These are phyloP conservation scores for Anisodus acutangulus DNA, from an alignment of 257 asterid genomes.

Conservation along the genomic window DNA sequence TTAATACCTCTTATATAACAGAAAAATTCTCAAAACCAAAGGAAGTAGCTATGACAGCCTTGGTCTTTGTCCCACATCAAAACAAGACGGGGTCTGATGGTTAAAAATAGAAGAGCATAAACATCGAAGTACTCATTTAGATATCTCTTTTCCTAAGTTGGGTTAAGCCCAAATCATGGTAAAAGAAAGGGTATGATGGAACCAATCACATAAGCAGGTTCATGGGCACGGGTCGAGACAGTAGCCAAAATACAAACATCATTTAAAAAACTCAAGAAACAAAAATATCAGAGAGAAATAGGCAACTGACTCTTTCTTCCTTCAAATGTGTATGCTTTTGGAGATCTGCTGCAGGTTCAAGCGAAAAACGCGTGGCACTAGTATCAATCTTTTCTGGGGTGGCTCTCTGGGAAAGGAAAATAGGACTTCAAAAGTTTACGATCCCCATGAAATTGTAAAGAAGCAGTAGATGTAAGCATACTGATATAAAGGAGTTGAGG, in stretches of 20 bases:
- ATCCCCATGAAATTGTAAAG: constrained; percentile 29
- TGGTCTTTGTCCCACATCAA: neutral
- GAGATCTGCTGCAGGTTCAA: constrained; percentile 39
- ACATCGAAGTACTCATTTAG: neutral
- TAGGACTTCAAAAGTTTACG: constrained; percentile 38
- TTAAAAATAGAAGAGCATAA: constrained; percentile 7
- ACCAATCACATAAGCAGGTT: constrained; percentile 16
- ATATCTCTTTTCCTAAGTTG: neutral
- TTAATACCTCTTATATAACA: constrained; percentile 1
- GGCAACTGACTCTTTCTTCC: constrained; percentile 55
- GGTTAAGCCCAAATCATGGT: neutral
- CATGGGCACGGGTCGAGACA: neutral
- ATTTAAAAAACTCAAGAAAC: neutral
- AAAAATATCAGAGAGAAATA: constrained; percentile 23
- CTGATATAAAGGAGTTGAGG: constrained; percentile 23
- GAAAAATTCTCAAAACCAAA: neutral
- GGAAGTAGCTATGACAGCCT: neutral
- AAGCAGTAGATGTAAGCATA: constrained; percentile 27
- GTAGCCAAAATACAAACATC: neutral
- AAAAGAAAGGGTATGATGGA: neutral
- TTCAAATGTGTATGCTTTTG: constrained; percentile 41
- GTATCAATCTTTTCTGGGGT: constrained; percentile 46
- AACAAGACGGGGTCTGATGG: neutral
- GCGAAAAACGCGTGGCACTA: constrained; percentile 42
- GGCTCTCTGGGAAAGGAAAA: constrained; percentile 49